A percentile compares a stretch with the other conserved stretches of the same genome.
Conservation (phyloP, 305 asterid species). For the Fraxinus nigra region DNA sequence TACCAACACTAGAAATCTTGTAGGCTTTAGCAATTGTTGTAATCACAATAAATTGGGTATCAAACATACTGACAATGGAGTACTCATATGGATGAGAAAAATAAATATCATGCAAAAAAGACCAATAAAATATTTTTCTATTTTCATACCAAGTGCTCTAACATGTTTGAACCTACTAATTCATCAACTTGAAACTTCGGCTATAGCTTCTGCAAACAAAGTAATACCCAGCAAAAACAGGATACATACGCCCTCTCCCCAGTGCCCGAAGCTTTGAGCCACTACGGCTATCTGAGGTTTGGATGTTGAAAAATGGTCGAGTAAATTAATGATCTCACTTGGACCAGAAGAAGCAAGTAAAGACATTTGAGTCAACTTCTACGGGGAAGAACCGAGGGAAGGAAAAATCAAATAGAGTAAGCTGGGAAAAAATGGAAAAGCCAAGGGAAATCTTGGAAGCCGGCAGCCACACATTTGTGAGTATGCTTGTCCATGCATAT, state of each 20-base stretch:
- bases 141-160: conserved; percentile 5
- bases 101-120: not conserved
- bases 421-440: not conserved
- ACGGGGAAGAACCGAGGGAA: not conserved
- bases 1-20: conserved; percentile 10
- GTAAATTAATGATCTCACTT: not conserved
- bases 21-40: not conserved
- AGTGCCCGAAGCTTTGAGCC: not conserved
- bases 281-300: not conserved
- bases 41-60: not conserved
- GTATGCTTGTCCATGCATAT: not conserved
- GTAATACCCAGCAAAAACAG: not conserved
- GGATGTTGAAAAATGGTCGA: conserved; percentile 10
- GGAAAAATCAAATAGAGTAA: not conserved
- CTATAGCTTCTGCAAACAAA: conserved; percentile 9
- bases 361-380: not conserved
- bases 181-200: not conserved
- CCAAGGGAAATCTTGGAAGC: not conserved
- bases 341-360: not conserved
- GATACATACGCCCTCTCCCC: not conserved
- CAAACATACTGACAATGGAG: not conserved
- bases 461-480: not conserved
- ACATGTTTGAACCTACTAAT: not conserved
- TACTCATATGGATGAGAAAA: not conserved
- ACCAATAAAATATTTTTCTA: not conserved